Base-by-base conservation (phyloP, 495 filamentous ascomycete species). In the Lasiosphaeria ovina region DNA sequence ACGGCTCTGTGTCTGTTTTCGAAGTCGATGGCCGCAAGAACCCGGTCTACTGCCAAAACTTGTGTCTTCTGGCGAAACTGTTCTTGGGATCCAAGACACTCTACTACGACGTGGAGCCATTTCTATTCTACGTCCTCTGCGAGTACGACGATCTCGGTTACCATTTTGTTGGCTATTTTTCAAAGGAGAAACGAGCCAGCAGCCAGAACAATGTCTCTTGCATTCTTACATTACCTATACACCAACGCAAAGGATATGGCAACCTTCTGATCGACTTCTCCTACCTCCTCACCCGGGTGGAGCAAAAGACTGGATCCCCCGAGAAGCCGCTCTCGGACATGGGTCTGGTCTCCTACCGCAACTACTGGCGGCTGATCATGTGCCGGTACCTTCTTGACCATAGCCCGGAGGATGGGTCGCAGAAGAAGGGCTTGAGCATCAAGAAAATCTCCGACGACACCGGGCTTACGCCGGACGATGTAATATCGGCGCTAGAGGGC, bases 121-220 rank as follows among this genome's bases (percentile, higher is more conserved):
- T 98, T 69, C 77, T 98, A 16, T 98, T 98, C 79, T 98, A 98
- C 74, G 92, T 98, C 51, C 93, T 98, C 82, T 96, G 92, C 54
- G 94, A 98, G 71, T 93, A 87, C 65, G 92, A 98, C 66, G 91
- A 96, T 38, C 76, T 89, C 40, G 94, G 94, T 17, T 97, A 92
- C 69, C 94, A 98, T 72, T 97, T 98, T 67, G 95, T 98, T 48
- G 94, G 94, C 16, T 98, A 98, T 70, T 98, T 98, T 69, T 98
- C 95, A 57, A 98, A 98, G 77, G 94, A 98, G 72, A 98, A 98
- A 76, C 85, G 94, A n/a, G 89, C 89, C 4, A 93, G 90, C 71
- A 93, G 90, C 49, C 89, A 90, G 61, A 97, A 98, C 69, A 98
- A 98, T 64, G 94, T 98, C 24, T 96, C 92, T 35, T 98, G 94